Conservation (phyloP, 2,329 filamentous ascomycete genomes). For the Leptographium wingfieldii region DNA sequence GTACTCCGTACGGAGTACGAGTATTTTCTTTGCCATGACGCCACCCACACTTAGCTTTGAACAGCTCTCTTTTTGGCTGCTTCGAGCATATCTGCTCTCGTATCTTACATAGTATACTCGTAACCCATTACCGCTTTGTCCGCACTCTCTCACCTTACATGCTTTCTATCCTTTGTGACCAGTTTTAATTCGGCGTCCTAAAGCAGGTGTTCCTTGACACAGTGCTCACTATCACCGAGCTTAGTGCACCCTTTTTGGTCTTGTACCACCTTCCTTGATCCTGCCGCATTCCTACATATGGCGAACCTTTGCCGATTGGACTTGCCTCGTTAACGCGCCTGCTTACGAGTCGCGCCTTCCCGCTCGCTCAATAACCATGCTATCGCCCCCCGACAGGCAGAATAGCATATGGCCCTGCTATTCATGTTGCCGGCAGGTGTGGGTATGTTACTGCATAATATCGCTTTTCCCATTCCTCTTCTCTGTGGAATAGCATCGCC, state of each 20-base stretch:
- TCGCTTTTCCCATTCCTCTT: background rate
- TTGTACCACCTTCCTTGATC: background rate
- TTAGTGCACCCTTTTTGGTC: background rate
- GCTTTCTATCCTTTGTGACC: background rate
- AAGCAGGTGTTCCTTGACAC: no score
- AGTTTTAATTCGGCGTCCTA: background rate
- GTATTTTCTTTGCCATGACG: background rate
- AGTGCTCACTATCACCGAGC: no score
- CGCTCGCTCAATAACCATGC: background rate
- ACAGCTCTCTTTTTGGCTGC: background rate
- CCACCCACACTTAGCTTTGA: background rate
- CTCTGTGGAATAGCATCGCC: background rate
- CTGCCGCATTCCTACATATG: background rate
- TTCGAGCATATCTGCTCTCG: background rate
- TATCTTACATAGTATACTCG: background rate
- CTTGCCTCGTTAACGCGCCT: background rate
- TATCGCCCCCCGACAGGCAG: slow-evolving; percentile 6
- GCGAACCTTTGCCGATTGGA: background rate
- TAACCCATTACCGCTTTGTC: background rate
- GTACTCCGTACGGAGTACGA: no score
- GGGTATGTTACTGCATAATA: slow-evolving; percentile 15
- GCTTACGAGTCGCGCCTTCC: background rate
- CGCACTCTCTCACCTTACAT: background rate
- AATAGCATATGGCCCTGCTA: slow-evolving; percentile 18
- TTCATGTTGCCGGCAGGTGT: slow-evolving; percentile 19